Conservation (phyloP, 2,329 filamentous ascomycete genomes). For the Proliferodiscus dingleyae region DNA sequence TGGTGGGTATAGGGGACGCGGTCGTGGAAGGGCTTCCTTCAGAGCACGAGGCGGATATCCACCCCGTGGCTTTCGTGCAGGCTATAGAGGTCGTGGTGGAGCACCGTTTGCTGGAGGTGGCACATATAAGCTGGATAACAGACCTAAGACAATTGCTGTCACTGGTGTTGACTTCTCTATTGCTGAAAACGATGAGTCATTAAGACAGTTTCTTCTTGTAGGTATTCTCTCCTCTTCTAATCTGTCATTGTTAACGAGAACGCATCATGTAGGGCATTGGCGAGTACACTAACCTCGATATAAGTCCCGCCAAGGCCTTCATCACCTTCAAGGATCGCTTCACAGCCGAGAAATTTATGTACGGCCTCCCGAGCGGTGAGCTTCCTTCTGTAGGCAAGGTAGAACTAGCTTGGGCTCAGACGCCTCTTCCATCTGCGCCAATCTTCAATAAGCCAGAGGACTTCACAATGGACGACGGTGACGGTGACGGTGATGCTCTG, state of each 20-base stretch:
- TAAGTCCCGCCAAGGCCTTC: constrained; percentile 42
- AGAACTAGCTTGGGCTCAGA: constrained; percentile 58
- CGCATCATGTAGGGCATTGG: constrained; percentile 48
- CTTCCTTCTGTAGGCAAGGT: constrained; percentile 62
- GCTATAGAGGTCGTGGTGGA: constrained; percentile 44
- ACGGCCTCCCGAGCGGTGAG: constrained; percentile 48
- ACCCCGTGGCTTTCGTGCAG: constrained; percentile 38
- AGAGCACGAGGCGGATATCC: constrained; percentile 35
- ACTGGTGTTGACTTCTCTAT: constrained; percentile 59
- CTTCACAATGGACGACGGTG: not conserved
- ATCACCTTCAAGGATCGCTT: constrained; percentile 63
- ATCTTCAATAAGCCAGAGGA: constrained; percentile 17
- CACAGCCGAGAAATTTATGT: constrained; percentile 66
- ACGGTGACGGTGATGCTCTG: constrained; percentile 30
- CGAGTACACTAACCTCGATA: constrained; percentile 55
- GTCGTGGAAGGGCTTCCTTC: constrained; percentile 35
- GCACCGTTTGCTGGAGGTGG: constrained; percentile 31
- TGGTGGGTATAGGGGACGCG: constrained; percentile 36
- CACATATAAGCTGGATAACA: constrained; percentile 67
- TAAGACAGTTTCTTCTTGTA: constrained; percentile 68
- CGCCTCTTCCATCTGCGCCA: constrained; percentile 25
- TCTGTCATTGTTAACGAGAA: constrained; percentile 9
- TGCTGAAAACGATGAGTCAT: constrained; percentile 58
- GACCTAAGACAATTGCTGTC: constrained; percentile 63
- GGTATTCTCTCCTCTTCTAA: constrained; percentile 29